Base-by-base conservation (phyloP, 1,139 yeast genomes). In the Candida sojae region DNA sequence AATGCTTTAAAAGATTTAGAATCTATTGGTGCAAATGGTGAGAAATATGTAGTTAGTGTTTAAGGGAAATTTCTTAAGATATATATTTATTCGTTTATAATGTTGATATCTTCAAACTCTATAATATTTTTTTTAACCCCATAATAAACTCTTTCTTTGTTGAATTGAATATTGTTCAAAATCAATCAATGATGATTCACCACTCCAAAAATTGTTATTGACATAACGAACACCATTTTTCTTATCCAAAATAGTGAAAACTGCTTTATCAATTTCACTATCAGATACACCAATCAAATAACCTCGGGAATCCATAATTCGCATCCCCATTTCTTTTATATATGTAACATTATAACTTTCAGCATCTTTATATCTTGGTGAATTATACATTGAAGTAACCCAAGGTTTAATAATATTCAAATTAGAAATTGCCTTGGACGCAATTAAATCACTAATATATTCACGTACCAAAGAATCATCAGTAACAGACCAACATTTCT, bases 11-110 rank as follows among this genome's bases (percentile, higher is more conserved):
- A 58, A 31, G 76, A 72, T 43, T 55, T 75, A 42, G 79, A 75
- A 49, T 57, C 52, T 17, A 55, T 56, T 21, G 79, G 79, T 4
- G 78, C 79, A 4, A 68, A 67, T 42, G 75, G 70, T 21, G 78
- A 73, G 46, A 74, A 74, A 52, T 73, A 67, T 51, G 71, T 73
- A 9, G 77, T 70, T 26, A 53, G 57, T 50, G 43, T 60, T 33
- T 50, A 49, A 44, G 25, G 11, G n/a, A 4, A 30, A 38, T 35
- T 13, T 17, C 13, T 13, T 4, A 8, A 34, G 4, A 34, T 34
- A 34, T 34, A 34, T 34, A 34, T 17, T 13, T 34, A 34, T 30
- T 10, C 12, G 7, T 34, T 34, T 10, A 10, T 8, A 34, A 13
- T n/a, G n/a, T n/a, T n/a, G n/a, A n/a, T n/a, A n/a, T n/a, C n/a